These are phyloP conservation scores for Geranomyces variabilis DNA, from an alignment of 192 early-diverging fungal species.

Conservation along the genomic window DNA sequence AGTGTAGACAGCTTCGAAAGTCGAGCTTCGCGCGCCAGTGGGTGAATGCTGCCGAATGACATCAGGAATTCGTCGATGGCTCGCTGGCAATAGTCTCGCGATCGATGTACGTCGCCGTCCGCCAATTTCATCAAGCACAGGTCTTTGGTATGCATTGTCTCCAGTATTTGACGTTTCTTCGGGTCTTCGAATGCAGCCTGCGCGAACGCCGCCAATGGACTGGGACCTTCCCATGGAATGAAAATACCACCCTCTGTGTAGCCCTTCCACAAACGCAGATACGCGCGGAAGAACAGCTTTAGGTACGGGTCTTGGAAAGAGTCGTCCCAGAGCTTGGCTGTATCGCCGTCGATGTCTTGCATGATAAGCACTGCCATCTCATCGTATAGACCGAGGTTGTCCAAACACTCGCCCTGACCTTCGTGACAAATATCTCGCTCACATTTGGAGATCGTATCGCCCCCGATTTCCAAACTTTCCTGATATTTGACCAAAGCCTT, in stretches of 20 bases:
- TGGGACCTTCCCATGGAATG: slow-evolving; percentile 55
- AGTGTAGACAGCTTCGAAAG: slow-evolving; percentile 12
- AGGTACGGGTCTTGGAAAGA: slow-evolving; percentile 56
- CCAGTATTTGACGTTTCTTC: slow-evolving; percentile 21
- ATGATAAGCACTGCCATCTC: slow-evolving; percentile 54
- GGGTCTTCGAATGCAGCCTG: slow-evolving; percentile 32
- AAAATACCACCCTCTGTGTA: slow-evolving; percentile 41
- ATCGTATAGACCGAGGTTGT: slow-evolving; percentile 68
- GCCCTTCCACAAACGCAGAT: slow-evolving; percentile 53
- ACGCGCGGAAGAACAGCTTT: slow-evolving; percentile 57
- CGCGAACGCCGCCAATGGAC: slow-evolving; percentile 61
- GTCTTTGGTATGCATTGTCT: too few species aligned
- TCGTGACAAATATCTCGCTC: slow-evolving; percentile 30
- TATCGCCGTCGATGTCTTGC: slow-evolving; percentile 55
- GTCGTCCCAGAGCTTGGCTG: slow-evolving; percentile 57
- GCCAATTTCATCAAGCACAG: slow-evolving; percentile 14
- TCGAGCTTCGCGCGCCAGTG: slow-evolving; percentile 26
- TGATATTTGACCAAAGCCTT: slow-evolving; percentile 42
- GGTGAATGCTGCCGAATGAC: slow-evolving; percentile 30
- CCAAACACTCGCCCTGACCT: slow-evolving; percentile 63
- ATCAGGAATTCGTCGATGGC: slow-evolving; percentile 32
- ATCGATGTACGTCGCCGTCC: slow-evolving; percentile 29
- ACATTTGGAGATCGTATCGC: neutral
- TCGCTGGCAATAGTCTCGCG: slow-evolving; percentile 37
- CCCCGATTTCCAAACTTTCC: slow-evolving; percentile 2